These are phyloP conservation scores for Przewalskia tangutica DNA, from an alignment of 257 asterid genomes.

Conservation along the genomic window DNA sequence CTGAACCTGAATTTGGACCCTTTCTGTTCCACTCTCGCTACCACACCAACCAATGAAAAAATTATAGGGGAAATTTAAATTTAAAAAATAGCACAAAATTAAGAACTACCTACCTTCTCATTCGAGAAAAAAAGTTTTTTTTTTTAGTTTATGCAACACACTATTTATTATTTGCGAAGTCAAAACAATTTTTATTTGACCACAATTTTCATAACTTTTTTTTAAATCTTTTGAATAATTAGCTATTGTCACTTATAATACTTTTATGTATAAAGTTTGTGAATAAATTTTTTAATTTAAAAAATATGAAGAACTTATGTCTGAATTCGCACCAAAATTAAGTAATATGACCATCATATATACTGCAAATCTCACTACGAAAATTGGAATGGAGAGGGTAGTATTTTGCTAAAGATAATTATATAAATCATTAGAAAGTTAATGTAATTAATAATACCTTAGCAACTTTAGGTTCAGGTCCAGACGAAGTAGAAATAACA, in stretches of 20 bases:
- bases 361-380: background rate
- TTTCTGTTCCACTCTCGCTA: slow-evolving; percentile 79
- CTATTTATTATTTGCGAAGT: background rate
- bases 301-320: background rate
- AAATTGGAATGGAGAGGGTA: background rate
- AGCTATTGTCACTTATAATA: background rate
- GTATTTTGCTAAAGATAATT: background rate
- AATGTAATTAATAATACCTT: slow-evolving; percentile 32
- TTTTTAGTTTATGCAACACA: background rate
- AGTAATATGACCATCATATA: background rate
- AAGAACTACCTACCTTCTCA: background rate
- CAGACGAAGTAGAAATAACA: slow-evolving; percentile 26
- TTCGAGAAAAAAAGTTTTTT: background rate
- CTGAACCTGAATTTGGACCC: slow-evolving; percentile 59
- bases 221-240: background rate
- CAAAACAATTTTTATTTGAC: background rate
- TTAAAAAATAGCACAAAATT: background rate
- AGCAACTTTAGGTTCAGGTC: slow-evolving; percentile 53
- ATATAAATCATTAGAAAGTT: background rate
- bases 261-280: too few relatives aligned
- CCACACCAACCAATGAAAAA: slow-evolving; percentile 12
- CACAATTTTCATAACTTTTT: background rate
- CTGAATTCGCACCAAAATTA: background rate
- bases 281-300: too few relatives aligned
- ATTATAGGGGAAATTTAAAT: background rate